Percentiles rank a stretch among this genome's conserved stretches.
Conservation (phyloP, 2,329 filamentous ascomycete species). For the Bipolaris gigantea region DNA sequence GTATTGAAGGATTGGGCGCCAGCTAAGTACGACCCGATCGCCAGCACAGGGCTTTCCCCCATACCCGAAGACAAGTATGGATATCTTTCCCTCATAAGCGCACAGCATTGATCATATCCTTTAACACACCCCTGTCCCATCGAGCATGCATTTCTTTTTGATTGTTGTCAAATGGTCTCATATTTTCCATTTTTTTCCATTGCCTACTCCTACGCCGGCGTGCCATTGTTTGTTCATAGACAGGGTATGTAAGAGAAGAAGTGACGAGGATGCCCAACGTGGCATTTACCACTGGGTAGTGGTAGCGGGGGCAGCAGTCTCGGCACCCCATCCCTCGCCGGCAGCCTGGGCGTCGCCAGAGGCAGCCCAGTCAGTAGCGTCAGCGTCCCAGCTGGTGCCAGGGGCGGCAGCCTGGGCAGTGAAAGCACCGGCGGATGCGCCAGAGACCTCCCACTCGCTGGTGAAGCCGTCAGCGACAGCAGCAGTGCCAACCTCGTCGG, state of each 20-base stretch:
- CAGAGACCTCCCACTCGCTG: slow-evolving; percentile 83
- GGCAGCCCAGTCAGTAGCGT: slow-evolving; percentile 69
- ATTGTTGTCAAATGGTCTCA: slow-evolving; percentile 23
- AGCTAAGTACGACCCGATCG: slow-evolving; percentile 81
- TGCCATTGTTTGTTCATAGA: slow-evolving; percentile 32
- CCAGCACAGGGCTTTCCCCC: slow-evolving; percentile 99
- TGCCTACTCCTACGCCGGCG: slow-evolving; percentile 38
- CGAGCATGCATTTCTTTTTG: slow-evolving; percentile 16
- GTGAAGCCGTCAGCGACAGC: slow-evolving; percentile 80
- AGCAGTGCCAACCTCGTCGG: slow-evolving; percentile 79
- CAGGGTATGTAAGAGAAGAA: slow-evolving; percentile 38
- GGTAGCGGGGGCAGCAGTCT: slow-evolving; percentile 40
- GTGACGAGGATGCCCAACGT: slow-evolving; percentile 16
- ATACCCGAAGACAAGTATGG: slow-evolving; percentile 54
- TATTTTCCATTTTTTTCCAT: slow-evolving; percentile 25
- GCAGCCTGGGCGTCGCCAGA: slow-evolving; percentile 52
- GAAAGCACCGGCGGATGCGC: slow-evolving; percentile 66
- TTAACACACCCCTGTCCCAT: slow-evolving; percentile 10
- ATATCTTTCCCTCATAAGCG: slow-evolving; percentile 99
- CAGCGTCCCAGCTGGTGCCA: slow-evolving; percentile 66
- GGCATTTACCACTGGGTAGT: slow-evolving; percentile 51
- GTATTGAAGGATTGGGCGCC: slow-evolving; percentile 62
- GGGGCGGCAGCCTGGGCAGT: slow-evolving; percentile 57
- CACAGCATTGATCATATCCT: slow-evolving; percentile 52
- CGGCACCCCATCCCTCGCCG: slow-evolving; percentile 56